Conservation (phyloP, 306 rosid species). For the Benincasa hispida region DNA sequence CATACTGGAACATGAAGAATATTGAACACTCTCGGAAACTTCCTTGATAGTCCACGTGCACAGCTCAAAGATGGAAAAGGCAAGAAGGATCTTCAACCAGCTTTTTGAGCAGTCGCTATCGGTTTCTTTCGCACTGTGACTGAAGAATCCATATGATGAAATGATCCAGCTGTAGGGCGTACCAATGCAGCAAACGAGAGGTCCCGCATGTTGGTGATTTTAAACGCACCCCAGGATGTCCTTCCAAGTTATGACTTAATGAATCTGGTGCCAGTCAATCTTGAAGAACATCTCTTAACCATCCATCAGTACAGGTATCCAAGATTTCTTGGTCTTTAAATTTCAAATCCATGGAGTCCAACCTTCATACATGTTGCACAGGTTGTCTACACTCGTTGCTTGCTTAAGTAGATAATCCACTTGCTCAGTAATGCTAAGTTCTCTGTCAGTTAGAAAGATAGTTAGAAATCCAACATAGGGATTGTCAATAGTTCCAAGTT, state of each 20-base stretch:
- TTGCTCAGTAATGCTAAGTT: slow-evolving; percentile 61
- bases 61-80: not conserved
- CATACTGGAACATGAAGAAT: not conserved
- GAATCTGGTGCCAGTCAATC: not conserved
- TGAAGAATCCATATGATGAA: not conserved
- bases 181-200: not conserved
- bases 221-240: not conserved
- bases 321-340: slow-evolving; percentile 12
- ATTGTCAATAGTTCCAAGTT: slow-evolving; percentile 13
- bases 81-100: not conserved
- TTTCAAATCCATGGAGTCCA: slow-evolving; percentile 98
- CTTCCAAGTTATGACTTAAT: not conserved
- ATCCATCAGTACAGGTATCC: not conserved
- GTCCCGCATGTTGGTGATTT: not conserved
- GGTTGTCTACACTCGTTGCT: slow-evolving; percentile 87
- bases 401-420: slow-evolving; percentile 89
- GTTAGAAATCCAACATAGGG: slow-evolving; percentile 9
- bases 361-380: slow-evolving; percentile 97
- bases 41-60: not conserved
- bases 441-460: slow-evolving; percentile 44
- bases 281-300: not conserved
- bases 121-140: not conserved
- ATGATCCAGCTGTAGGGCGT: not conserved
- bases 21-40: not conserved
- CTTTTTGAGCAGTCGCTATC: not conserved